phyloP scores from a whole-genome alignment of 495 filamentous ascomycete genomes.

The Hamigera avellanea region DNA sequence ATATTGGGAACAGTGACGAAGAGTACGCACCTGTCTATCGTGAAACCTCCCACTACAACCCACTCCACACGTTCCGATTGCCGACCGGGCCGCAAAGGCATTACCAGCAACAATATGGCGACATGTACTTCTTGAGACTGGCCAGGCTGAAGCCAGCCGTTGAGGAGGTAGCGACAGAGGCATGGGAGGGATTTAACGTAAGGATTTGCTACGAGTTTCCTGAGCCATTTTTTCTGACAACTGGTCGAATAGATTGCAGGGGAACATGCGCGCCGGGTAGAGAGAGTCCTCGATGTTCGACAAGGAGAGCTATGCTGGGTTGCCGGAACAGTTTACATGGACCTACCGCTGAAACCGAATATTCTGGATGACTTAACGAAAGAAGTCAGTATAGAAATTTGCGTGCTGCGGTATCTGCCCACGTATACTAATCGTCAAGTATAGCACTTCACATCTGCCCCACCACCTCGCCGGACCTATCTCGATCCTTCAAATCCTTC shows the following conservation, averaged over 20 bases:
- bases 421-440: not conserved
- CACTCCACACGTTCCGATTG: slow-evolving; percentile 60
- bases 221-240: too few relatives aligned
- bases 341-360: slow-evolving; percentile 93
- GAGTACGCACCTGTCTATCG: slow-evolving; percentile 33
- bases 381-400: slow-evolving; percentile 48
- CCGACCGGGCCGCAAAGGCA: slow-evolving; percentile 55
- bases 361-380: slow-evolving; percentile 91
- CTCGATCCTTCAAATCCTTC: slow-evolving; percentile 33
- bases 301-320: slow-evolving; percentile 97
- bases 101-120: slow-evolving; percentile 91
- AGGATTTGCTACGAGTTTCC: slow-evolving; percentile 2
- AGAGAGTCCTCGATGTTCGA: slow-evolving; percentile 86
- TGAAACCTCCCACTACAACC: slow-evolving; percentile 55
- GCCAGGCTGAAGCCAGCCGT: slow-evolving; percentile 77
- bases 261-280: slow-evolving; percentile 61
- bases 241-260: slow-evolving; percentile 48
- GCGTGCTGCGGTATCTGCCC: slow-evolving; percentile 5
- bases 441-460: slow-evolving; percentile 76
- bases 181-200: slow-evolving; percentile 66
- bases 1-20: slow-evolving; percentile 25
- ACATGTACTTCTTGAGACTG: slow-evolving; percentile 92
- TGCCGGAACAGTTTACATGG: slow-evolving; percentile 88
- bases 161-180: slow-evolving; percentile 56
- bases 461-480: slow-evolving; percentile 72